Evolutionary conservation across 1,284 basidiomycete species (phyloP), one percentile per base, ranked within the genome.

Genomic region (Trichosporon sp.): DNA sequence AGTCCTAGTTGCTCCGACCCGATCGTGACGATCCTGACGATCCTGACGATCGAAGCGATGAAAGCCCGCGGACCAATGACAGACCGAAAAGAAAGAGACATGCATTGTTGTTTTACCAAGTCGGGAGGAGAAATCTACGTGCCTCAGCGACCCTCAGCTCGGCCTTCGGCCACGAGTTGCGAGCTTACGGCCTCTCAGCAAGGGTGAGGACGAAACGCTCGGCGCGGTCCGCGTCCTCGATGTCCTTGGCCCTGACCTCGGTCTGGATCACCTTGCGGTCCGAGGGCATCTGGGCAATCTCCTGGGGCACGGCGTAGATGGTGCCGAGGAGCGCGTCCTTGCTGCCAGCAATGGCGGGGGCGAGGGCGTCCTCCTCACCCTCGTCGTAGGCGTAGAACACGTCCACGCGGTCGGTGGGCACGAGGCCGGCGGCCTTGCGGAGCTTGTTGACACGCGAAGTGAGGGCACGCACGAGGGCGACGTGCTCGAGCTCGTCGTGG

Each of bases 381-480:
- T 88, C 87, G 78, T 92, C 91, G 81, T 97, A 93, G 72, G 85
- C 85, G 86, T 96, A 96, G 85, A 91, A 96, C 56, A 98, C 89
- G 70, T 94, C 89, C 59, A 98, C 90, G 80, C 97, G 94, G 82
- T 99, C 97, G 11, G 94, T 96, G 32, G 95, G 91, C 83, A 95
- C 93, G 76, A 99, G 86, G 1, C 95, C 94, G 1, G 94, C 95
- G 84, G 95, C 94, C 86, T 99, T 99, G 76, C 97, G 88, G 76
- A 98, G 86, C 81, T 95, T 94, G 87, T 99, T 97, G 66, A 99
- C 91, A 68, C 96, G 91, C 79, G 97, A 97, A 76, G 93, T 92
- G 74, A 98, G 85, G 83, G 97, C 94, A 66, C 97, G 89, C 63
- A 94, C 91, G 48, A 96, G 88, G 85, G 94, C 95, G 85, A 98